A percentile compares a stretch with the other conserved stretches of the same genome.
Evolutionary conservation across 345 rosid species (phyloP).

Genomic region (Bretschneidera sinensis): DNA sequence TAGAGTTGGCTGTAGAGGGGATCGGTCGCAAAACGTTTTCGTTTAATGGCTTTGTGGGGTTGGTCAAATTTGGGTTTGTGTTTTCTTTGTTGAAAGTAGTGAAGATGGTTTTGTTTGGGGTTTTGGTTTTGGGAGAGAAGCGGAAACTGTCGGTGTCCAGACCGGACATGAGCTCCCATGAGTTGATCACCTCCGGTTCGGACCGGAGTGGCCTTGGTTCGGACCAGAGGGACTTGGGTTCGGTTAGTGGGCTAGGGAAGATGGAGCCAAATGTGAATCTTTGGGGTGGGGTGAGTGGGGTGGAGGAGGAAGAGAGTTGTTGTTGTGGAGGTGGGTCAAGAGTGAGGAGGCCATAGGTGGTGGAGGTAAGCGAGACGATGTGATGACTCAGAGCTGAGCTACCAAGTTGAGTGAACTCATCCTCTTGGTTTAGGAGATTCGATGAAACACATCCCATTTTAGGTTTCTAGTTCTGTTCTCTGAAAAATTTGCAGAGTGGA

Average conservation of each 20-base stretch:
- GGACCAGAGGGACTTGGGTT: constrained; percentile 36
- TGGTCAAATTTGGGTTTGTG: constrained; percentile 34
- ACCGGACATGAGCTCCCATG: constrained; percentile 92
- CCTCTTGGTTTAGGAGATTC: constrained; percentile 64
- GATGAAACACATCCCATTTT: constrained; percentile 94
- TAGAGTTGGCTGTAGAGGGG: constrained; percentile 11
- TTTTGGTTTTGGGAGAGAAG: constrained; percentile 40
- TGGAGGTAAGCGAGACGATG: constrained; percentile 89
- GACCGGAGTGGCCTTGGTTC: constrained; percentile 38
- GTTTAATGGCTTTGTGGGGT: constrained; percentile 2
- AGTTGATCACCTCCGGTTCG: constrained; percentile 67
- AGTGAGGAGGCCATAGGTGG: constrained; percentile 90
- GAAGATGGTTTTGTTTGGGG: constrained; percentile 20
- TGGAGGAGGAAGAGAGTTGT: constrained; percentile 5
- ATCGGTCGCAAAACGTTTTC: constrained; percentile 11
- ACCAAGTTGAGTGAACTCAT: constrained; percentile 68
- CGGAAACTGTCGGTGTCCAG: constrained; percentile 84
- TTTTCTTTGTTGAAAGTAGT: constrained; percentile 44
- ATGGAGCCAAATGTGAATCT: constrained; percentile 46
- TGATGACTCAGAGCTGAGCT: constrained; percentile 72
- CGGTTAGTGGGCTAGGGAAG: constrained; percentile 31
- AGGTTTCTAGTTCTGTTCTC: not conserved
- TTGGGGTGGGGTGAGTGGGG: constrained; percentile 53
- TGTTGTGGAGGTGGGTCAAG: constrained; percentile 57
- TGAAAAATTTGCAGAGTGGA: not conserved